Evolutionary conservation across 148 eudicot species (phyloP).

Genomic region (Camellia japonica): DNA sequence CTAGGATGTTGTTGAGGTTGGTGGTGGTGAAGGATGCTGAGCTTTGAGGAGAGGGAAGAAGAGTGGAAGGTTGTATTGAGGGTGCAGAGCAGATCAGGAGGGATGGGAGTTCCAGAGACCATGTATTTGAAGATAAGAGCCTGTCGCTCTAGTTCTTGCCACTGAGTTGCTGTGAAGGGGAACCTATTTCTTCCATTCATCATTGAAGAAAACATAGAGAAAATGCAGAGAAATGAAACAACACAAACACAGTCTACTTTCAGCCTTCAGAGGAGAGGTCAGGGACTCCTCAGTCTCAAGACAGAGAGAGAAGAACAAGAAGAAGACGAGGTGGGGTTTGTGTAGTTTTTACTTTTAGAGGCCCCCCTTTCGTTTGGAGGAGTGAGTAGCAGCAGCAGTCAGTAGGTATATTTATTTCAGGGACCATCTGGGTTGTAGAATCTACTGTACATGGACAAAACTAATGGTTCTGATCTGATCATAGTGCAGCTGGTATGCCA

Average conservation of each 20-base stretch:
- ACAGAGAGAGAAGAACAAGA: background rate
- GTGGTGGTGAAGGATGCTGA: conserved; percentile 64
- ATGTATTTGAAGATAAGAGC: conserved; percentile 89
- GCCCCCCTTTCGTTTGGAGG: background rate
- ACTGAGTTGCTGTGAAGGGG: conserved; percentile 86
- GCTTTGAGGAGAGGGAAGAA: conserved; percentile 57
- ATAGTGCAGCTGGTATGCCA: conserved; percentile 23
- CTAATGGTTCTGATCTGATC: conserved; percentile 71
- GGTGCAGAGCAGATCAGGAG: conserved; percentile 83
- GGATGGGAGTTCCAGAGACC: conserved; percentile 87
- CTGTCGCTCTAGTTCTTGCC: conserved; percentile 95
- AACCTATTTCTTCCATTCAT: conserved; percentile 41
- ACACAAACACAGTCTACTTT: background rate
- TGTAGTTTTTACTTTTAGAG: background rate
- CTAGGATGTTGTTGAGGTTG: conserved; percentile 42
- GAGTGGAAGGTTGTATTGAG: conserved; percentile 67
- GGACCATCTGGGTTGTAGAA: conserved; percentile 72
- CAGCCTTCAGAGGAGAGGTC: background rate
- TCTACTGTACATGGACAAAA: conserved; percentile 76
- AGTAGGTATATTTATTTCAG: conserved; percentile 49
- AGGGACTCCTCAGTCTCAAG: background rate
- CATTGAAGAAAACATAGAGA: background rate
- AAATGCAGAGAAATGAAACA: background rate
- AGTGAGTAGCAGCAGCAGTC: no score
- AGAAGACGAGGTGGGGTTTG: background rate